These are phyloP conservation scores for Peronospora destructor DNA, from an alignment of 352 stramenopile genomes.

Conservation along the genomic window DNA sequence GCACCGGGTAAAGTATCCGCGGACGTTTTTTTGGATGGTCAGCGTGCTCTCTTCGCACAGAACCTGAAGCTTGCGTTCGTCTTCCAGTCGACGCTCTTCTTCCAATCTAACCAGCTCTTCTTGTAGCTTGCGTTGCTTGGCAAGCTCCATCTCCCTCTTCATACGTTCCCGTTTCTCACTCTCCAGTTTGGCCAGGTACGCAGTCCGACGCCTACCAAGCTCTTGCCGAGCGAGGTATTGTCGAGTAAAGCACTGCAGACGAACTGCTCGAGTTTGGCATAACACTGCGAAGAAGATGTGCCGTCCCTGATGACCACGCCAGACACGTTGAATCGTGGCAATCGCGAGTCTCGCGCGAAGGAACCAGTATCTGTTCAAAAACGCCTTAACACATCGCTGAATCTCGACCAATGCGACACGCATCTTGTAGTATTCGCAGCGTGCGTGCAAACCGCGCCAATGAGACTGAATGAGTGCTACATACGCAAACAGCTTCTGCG, in stretches of 20 bases:
- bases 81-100: slow-evolving; percentile 33
- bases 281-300: slow-evolving; percentile 29
- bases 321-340: slow-evolving; percentile 34
- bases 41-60: slow-evolving; percentile 32
- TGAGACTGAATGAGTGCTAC: slow-evolving; percentile 55
- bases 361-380: slow-evolving; percentile 35
- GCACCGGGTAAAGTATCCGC: slow-evolving; percentile 43
- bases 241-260: slow-evolving; percentile 45
- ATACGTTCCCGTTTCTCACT: slow-evolving; percentile 33
- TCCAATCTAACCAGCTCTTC: slow-evolving; percentile 28
- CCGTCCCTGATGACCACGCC: slow-evolving; percentile 33
- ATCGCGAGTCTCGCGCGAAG: slow-evolving; percentile 20
- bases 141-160: slow-evolving; percentile 26
- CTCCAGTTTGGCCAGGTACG: slow-evolving; percentile 33
- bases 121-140: slow-evolving; percentile 25
- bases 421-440: slow-evolving; percentile 30
- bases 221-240: slow-evolving; percentile 35
- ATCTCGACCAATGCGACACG: slow-evolving; percentile 35
- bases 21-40: slow-evolving; percentile 39
- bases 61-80: slow-evolving; percentile 15
- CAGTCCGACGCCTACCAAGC: slow-evolving; percentile 22
- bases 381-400: slow-evolving; percentile 45
- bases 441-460: slow-evolving; percentile 46
- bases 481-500: slow-evolving; percentile 58
- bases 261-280: slow-evolving; percentile 35